Evolutionary conservation across 1,284 basidiomycete genomes (phyloP).

Genomic region (Entoloma clypeatum): DNA sequence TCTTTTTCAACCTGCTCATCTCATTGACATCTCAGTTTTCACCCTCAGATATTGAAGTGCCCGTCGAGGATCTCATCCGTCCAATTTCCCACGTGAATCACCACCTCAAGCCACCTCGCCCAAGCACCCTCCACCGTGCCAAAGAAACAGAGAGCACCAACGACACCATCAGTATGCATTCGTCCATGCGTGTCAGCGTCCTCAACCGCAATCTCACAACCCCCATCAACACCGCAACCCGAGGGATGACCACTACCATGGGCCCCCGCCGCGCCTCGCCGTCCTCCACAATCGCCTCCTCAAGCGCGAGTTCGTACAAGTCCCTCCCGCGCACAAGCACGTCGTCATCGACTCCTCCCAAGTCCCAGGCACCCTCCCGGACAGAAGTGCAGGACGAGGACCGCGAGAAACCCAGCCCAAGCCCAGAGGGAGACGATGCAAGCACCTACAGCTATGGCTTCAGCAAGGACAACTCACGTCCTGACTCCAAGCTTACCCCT

Average conservation of each 20-base stretch:
- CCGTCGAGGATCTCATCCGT: slow-evolving; percentile 66
- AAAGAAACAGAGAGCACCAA: slow-evolving; percentile 36
- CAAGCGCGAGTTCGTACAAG: slow-evolving; percentile 39
- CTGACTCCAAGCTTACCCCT: slow-evolving; percentile 68
- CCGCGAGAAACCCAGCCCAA: no score
- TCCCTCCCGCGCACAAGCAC: slow-evolving; percentile 35
- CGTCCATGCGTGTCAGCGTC: slow-evolving; percentile 50
- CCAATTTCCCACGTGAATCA: slow-evolving; percentile 25
- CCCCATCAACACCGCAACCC: slow-evolving; percentile 16
- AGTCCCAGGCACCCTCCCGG: slow-evolving; percentile 4
- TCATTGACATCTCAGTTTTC: slow-evolving; percentile 3
- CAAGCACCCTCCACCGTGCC: slow-evolving; percentile 26
- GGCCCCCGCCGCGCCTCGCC: slow-evolving; percentile 12
- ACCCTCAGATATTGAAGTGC: slow-evolving; percentile 70
- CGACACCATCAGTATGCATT: slow-evolving; percentile 37
- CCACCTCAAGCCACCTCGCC: slow-evolving; percentile 20
- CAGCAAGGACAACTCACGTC: slow-evolving; percentile 32
- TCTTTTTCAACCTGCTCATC: slow-evolving; percentile 15
- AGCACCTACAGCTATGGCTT: no score
- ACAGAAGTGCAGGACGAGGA: slow-evolving; percentile 8
- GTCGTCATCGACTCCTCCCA: slow-evolving; percentile 9
- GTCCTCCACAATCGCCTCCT: slow-evolving; percentile 11
- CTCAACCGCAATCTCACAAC: slow-evolving; percentile 44
- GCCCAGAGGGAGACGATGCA: no score
- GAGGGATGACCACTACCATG: slow-evolving; percentile 11